Evolutionary conservation across 495 filamentous ascomycete genomes (phyloP), one percentile per base, ranked within the genome.

Genomic region (Podospora fimiseda): DNA sequence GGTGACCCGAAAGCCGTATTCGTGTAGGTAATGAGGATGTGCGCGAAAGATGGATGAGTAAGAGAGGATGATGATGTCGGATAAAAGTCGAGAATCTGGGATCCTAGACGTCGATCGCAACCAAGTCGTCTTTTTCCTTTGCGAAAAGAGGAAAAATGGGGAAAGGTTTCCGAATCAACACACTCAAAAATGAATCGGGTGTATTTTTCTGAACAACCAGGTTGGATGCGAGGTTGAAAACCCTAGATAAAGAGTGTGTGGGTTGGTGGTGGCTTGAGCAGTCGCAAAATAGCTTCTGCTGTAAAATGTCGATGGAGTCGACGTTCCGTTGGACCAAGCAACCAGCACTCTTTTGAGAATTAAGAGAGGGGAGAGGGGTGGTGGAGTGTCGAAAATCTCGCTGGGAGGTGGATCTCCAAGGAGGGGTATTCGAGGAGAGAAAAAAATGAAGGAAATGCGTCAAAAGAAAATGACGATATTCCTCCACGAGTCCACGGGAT

Each of bases 1-100:
- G 58, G 43, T 63, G 67, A 64, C 61, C 67, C 64, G 63, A 65
- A 61, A 67, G 66, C 62, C 60, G 56, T 51, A 43, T 55, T 30
- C 22, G 63, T 52, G 33, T 45, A 42, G 43, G 21, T 56, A n/a
- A 33, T 6, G 27, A 33, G 11, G 11, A 33, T 6, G 48, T 60
- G 52, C 51, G 56, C 50, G 54, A 46, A 18, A 13, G 56, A 41
- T 48, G 42, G 43, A 53, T 44, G 56, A 38, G 49, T 48, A 18
- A 22, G 48, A 49, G 50, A 33, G 27, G 27, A 33, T 5, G 27
- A 11, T 33, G 27, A 6, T 33, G 27, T 33, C 11, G 27, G 27
- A 11, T 33, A 6, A 11, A 33, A 5, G 27, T 33, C 27, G 55
- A 63, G 63, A 65, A 66, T 70, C 46, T 66, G 65, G 65, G 47